Evolutionary conservation across 2,329 filamentous ascomycete species (phyloP), one percentile per base, ranked within the genome.

Genomic region (Fusarium multiceps): DNA sequence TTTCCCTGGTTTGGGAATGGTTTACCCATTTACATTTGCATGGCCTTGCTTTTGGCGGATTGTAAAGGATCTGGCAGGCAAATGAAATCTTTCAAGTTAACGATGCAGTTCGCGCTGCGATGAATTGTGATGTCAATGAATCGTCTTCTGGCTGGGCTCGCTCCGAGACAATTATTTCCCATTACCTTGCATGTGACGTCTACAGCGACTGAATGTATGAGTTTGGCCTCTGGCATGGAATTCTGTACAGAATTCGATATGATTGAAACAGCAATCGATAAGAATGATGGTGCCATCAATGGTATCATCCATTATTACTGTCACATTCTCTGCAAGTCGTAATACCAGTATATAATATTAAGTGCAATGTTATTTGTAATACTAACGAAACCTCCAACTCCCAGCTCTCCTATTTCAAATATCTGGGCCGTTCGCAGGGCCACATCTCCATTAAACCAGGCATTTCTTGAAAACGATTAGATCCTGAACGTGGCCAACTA

Each of bases 1-100:
- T 75, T 78, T 77, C 76, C 78, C 79, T 76, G 78, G 78, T 69
- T 75, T 72, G 78, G 78, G 79, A 77, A 76, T 79, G 72, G 77
- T 78, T 80, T 80, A 80, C 77, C 80, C 78, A 79, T 78, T 81
- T 80, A 82, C 82, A 84, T 83, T 82, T 84, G 81, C 83, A 84
- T 84, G 83, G 82, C 79, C 81, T 82, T 82, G 81, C 81, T 82
- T 82, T 79, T 83, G 82, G 75, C 78, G 77, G 78, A 79, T 80
- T 84, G 80, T 83, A 82, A 83, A 81, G 80, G 80, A 81, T 82
- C 80, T 83, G 82, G 76, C 78, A 80, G 81, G 84, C 83, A 82
- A 85, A 85, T 84, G 82, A 85, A 84, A 82, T 79, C 77, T 82
- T 80, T 78, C 79, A 80, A 80, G 78, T 79, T 80, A 71, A 81